Evolutionary conservation across 768 basidiomycete species (phyloP), one percentile per base, ranked within the genome.

Genomic region (Porpolomopsis calyptriformis): DNA sequence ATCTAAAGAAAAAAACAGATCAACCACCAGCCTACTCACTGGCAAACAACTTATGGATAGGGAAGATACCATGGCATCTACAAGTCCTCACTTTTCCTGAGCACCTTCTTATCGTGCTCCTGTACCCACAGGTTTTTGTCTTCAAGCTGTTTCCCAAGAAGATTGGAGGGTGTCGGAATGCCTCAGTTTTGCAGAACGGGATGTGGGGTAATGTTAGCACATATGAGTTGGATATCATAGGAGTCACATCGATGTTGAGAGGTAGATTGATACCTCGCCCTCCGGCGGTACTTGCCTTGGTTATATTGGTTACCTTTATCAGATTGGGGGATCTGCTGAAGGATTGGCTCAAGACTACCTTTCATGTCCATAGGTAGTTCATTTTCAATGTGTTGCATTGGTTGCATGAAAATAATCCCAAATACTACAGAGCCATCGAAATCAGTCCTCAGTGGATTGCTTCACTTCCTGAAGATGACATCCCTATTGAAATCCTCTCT

Each of bases 11-110:
- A 18, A 11, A 36, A 20, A 4, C 23, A 20, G 37, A 12, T 7
- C 5, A n/a, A 39, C 27, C 1, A 63, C 63, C 0, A 22, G 23
- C 2, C 45, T 62, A n/a, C 1, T 47, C 62, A 0, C 57, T 73
- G 0, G 64, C 63, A 1, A 72, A 73, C 46, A 47, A 55, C 4
- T 53, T 70, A 53, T 72, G 70, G 69, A 52, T 72, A 18, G 68
- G 69, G 0, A 34, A 53, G 0, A 40, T 62, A 4, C 70, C 68
- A 0, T 29, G 20, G 0, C 44, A 60, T 24, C 49, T 72, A 0
- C 0, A 42, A 4, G 24, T 48, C 0, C 51, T 71, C 0, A 67
- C 63, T 0, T 47, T 72, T 0, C 62, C 66, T 0, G 68, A 73
- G 48, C 52, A 57, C 11, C 20, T 71, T 1, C 50, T 72, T 0